A percentile compares a stretch with the other conserved stretches of the same genome.
phyloP scores from a whole-genome alignment of 495 filamentous ascomycete species.

The Penicillium daleae region DNA sequence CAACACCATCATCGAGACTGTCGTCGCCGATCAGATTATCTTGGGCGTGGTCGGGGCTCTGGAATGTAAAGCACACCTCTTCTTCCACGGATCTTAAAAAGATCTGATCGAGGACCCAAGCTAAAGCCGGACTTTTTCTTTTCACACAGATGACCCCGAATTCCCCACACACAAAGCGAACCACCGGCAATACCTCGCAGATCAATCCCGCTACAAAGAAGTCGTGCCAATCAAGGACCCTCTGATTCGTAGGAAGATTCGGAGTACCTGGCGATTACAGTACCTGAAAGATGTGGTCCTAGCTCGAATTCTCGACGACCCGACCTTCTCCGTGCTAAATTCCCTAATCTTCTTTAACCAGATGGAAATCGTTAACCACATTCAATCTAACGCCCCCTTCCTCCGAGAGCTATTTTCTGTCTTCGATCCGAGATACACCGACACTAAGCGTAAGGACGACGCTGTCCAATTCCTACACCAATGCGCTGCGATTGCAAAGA shows the following conservation, averaged over 20 bases:
- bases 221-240: constrained; percentile 88
- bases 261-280: constrained; percentile 91
- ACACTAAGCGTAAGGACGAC: constrained; percentile 80
- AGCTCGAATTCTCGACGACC: constrained; percentile 93
- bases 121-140: constrained; percentile 7
- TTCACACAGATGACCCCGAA: constrained; percentile 79
- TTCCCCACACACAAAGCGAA: constrained; percentile 99
- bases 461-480: constrained; percentile 96
- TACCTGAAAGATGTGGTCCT: constrained; percentile 99
- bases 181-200: constrained; percentile 88
- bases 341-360: constrained; percentile 99
- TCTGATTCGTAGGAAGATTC: constrained; percentile 84
- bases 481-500: constrained; percentile 93
- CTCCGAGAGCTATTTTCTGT: constrained; percentile 89
- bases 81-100: constrained; percentile 6
- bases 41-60: constrained; percentile 93
- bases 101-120: constrained; percentile 7
- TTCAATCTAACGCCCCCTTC: constrained; percentile 77
- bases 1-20: constrained; percentile 87
- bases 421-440: constrained; percentile 67
- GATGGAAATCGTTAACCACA: constrained; percentile 93
- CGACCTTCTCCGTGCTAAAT: constrained; percentile 96
- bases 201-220: constrained; percentile 90
- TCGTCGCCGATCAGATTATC: constrained; percentile 86
- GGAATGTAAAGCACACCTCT: constrained; percentile 65